Conservation (phyloP, 768 basidiomycete species). For the Termitomyces sp. region DNA sequence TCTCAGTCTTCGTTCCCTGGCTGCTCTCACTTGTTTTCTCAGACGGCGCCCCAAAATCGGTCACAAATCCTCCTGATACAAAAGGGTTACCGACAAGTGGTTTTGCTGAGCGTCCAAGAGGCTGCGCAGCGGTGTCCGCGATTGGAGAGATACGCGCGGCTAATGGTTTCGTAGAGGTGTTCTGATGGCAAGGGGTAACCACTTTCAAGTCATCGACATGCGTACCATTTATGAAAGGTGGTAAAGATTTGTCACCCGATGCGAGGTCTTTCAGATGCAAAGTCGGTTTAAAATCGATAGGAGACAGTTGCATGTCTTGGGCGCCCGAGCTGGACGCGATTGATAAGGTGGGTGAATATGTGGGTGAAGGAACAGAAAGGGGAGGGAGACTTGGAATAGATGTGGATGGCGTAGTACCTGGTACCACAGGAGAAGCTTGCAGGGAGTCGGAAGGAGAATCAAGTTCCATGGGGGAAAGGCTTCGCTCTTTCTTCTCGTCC, state of each 20-base stretch:
- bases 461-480: constrained; percentile 61
- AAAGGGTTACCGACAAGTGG: constrained; percentile 36
- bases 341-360: constrained; percentile 21
- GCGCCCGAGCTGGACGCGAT: constrained; percentile 20
- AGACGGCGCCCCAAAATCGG: constrained; percentile 32
- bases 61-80: constrained; percentile 47
- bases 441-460: constrained; percentile 43
- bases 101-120: constrained; percentile 7
- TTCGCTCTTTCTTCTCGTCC: constrained; percentile 30
- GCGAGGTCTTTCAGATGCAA: not conserved
- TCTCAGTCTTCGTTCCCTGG: not conserved
- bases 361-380: not conserved
- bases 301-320: constrained; percentile 24
- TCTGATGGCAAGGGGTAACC: not conserved
- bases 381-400: not conserved
- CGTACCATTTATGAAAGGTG: not conserved
- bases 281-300: constrained; percentile 9
- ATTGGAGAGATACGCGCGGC: not conserved
- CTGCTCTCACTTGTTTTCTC: not conserved
- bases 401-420: not conserved
- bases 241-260: not conserved
- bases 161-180: not conserved
- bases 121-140: not conserved
- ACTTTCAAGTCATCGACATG: not conserved
- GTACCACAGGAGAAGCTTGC: constrained; percentile 7